Conservation (phyloP, 371 early-diverging fungal species). For the Vairimorpha apis region DNA sequence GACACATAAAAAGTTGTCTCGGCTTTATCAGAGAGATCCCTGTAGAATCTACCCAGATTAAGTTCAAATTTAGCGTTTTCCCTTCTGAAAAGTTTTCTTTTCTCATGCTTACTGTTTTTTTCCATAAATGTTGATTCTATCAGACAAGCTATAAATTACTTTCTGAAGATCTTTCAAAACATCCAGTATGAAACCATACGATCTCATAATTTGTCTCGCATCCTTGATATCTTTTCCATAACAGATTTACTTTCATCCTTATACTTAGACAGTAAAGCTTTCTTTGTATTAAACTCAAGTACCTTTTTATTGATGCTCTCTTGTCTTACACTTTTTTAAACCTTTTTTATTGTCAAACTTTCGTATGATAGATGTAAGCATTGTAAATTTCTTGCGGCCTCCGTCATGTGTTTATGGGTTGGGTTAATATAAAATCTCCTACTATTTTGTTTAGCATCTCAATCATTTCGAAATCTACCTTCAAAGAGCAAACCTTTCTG, state of each 20-base stretch:
- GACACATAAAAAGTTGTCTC: too few relatives aligned
- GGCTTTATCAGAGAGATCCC: too few relatives aligned
- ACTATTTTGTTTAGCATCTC: neutral
- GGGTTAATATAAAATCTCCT: neutral
- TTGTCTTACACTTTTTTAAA: neutral
- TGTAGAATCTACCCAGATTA: neutral
- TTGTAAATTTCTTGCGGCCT: neutral
- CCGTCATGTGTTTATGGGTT: neutral
- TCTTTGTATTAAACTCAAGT: too few relatives aligned
- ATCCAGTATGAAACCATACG: neutral
- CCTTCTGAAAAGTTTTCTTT: neutral
- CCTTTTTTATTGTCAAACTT: neutral
- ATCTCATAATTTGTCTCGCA: neutral
- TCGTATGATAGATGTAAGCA: neutral
- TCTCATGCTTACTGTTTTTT: neutral
- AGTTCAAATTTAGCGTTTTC: neutral
- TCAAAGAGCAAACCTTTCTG: neutral
- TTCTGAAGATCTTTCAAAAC: neutral
- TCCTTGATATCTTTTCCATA: neutral
- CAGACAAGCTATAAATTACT: neutral
- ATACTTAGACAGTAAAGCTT: neutral
- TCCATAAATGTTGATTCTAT: neutral
- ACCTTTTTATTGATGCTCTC: neutral
- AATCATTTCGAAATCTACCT: too few relatives aligned
- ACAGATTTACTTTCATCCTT: neutral